A percentile compares a stretch with the other conserved stretches of the same genome.
phyloP scores from a whole-genome alignment of 495 filamentous ascomycete genomes.

The Podospora pseudoanserina region DNA sequence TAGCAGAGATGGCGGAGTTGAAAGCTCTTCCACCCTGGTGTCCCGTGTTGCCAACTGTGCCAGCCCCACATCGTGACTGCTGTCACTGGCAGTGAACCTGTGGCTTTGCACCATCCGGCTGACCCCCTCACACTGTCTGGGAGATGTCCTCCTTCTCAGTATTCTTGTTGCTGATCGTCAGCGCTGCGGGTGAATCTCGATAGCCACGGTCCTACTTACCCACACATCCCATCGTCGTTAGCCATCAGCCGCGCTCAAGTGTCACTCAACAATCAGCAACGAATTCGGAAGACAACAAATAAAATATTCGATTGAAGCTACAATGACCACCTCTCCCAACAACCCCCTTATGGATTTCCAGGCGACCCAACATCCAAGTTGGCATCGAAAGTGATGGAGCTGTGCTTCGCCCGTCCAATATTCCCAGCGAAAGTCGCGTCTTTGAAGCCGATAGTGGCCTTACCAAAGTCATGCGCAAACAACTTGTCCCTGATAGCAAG shows the following conservation, averaged over 20 bases:
- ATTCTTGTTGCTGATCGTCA: no score
- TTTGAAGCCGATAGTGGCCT: slow-evolving; percentile 37
- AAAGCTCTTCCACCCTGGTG: not conserved
- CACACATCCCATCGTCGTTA: no score
- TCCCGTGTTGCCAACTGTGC: no score
- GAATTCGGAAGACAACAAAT: not conserved
- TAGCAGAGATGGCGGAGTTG: not conserved
- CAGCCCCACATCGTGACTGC: not conserved
- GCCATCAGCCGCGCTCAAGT: no score
- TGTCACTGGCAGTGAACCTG: not conserved
- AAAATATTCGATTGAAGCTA: not conserved
- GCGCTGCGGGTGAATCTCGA: no score
- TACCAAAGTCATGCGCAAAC: slow-evolving; percentile 33
- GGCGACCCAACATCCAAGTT: slow-evolving; percentile 39
- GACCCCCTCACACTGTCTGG: no score
- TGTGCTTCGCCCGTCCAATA: slow-evolving; percentile 31
- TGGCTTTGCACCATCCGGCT: no score
- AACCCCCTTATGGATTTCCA: slow-evolving; percentile 26
- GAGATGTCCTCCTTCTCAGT: no score
- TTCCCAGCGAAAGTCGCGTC: slow-evolving; percentile 33
- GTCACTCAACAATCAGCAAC: not conserved
- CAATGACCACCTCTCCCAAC: not conserved
- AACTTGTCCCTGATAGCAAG: slow-evolving; percentile 24
- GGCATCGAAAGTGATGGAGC: slow-evolving; percentile 35
- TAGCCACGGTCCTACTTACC: no score